Evolutionary conservation across 345 rosid species (phyloP), one percentile per base, ranked within the genome.

Genomic region (Dipteronia dyeriana): DNA sequence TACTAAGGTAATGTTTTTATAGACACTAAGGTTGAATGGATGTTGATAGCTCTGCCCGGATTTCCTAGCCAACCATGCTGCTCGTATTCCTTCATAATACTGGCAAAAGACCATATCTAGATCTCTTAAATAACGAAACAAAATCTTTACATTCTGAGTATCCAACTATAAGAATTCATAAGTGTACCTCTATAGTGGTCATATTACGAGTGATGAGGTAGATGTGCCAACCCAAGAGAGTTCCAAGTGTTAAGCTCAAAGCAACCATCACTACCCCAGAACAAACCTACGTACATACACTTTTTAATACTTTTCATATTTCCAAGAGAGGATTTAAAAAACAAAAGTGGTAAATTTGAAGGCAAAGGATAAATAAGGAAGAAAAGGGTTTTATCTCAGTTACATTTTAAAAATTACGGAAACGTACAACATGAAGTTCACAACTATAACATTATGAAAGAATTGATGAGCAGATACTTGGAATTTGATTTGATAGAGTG

Each of bases 141-240:
- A 79, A 68, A 59, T 59, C 7, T 1, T 75, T 59, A 68, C 59
- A 71, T 47, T 29, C 19, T 14, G 2, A 20, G 26, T 22, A 45
- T 7, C 38, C 20, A 23, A 73, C 43, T 78, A 20, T 1, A 16
- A 59, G 66, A 61, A 13, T n/a, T 22, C 45, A 71, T 59, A 56
- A 73, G 31, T 59, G 5, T 74, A 91, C 97, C 97, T 95, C 97
- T 76, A 89, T 91, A 56, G 95, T 91, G 62, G 97, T 93, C 98
- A 91, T 87, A 80, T 91, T 91, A 70, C 74, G 91, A 66, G 88
- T 72, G 13, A 88, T 75, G 62, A 95, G 97, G 82, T 90, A 93
- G 74, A 91, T 84, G 83, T 95, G 97, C 94, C 93, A 93, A 79
- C 87, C 91, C 79, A 92, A 81, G 62, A 95, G 90, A 79, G 91